phyloP scores from a whole-genome alignment of 257 asterid species.

The Penstemon eatonii region DNA sequence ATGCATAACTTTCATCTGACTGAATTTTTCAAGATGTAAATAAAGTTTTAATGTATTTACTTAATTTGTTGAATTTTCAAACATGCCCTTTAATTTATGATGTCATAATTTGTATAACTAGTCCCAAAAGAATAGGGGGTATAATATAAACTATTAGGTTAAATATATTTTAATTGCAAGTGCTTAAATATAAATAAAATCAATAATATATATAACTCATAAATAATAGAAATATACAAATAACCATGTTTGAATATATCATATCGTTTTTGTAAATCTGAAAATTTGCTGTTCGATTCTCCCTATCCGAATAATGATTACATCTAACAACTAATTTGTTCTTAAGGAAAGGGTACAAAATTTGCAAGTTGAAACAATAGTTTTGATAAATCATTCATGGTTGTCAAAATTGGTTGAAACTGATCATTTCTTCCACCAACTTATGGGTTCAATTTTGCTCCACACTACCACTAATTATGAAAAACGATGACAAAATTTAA shows the following conservation, averaged over 20 bases:
- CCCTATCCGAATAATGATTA: neutral
- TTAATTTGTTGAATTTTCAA: too few relatives aligned
- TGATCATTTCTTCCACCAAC: neutral
- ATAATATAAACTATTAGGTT: too few relatives aligned
- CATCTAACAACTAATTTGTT: slow-evolving; percentile 33
- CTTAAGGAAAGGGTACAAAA: neutral
- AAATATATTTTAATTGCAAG: too few relatives aligned
- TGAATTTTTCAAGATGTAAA: too few relatives aligned
- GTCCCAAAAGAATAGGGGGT: too few relatives aligned
- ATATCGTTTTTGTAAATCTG: neutral
- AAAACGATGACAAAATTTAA: neutral
- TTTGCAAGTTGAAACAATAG: neutral
- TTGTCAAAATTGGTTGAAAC: slow-evolving; percentile 30
- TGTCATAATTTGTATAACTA: too few relatives aligned
- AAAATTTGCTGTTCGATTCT: neutral
- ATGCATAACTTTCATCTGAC: too few relatives aligned
- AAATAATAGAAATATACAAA: neutral
- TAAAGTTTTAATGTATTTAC: too few relatives aligned
- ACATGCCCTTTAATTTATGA: too few relatives aligned
- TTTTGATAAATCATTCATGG: slow-evolving; percentile 23
- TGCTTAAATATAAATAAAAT: too few relatives aligned
- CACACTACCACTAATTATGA: neutral
- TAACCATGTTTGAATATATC: too few relatives aligned
- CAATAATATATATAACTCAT: too few relatives aligned
- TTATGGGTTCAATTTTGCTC: neutral